A percentile compares a stretch with the other conserved stretches of the same genome.
These are phyloP conservation scores for Fusarium goolgardi DNA, from an alignment of 2,329 filamentous ascomycete species.

Conservation along the genomic window DNA sequence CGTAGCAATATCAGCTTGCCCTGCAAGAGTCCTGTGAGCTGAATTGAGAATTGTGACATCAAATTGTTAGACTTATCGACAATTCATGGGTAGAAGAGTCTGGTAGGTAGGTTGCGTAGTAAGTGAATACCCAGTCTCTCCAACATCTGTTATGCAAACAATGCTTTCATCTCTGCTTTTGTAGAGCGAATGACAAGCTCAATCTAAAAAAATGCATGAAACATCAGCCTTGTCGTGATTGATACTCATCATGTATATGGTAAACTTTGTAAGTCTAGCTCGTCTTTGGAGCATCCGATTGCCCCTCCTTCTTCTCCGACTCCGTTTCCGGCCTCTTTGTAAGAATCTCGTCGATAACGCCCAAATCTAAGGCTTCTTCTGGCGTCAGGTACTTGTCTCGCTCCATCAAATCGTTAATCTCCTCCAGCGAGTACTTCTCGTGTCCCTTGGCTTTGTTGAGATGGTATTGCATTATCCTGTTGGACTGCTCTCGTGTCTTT, in stretches of 20 bases:
- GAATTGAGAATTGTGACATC: not conserved
- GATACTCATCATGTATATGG: not conserved
- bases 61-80: not conserved
- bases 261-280: slow-evolving; percentile 1
- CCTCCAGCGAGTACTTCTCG: slow-evolving; percentile 81
- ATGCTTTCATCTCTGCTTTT: no score
- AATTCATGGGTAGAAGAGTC: not conserved
- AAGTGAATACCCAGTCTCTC: not conserved
- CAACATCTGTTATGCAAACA: not conserved
- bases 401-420: slow-evolving; percentile 96
- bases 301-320: slow-evolving; percentile 43
- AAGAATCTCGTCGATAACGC: slow-evolving; percentile 92
- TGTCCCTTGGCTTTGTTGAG: slow-evolving; percentile 80
- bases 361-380: slow-evolving; percentile 86
- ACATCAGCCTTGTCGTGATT: no score
- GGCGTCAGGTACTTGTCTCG: slow-evolving; percentile 94
- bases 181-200: not conserved
- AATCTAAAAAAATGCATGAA: no score
- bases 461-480: slow-evolving; percentile 89
- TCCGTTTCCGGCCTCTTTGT: slow-evolving; percentile 66
- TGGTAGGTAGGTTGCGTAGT: not conserved
- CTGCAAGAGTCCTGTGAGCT: not conserved
- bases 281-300: slow-evolving; percentile 25
- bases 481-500: slow-evolving; percentile 84
- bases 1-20: not conserved